Evolutionary conservation across 1,139 yeast species (phyloP).

Genomic region (Hyphopichia buzzinii): DNA sequence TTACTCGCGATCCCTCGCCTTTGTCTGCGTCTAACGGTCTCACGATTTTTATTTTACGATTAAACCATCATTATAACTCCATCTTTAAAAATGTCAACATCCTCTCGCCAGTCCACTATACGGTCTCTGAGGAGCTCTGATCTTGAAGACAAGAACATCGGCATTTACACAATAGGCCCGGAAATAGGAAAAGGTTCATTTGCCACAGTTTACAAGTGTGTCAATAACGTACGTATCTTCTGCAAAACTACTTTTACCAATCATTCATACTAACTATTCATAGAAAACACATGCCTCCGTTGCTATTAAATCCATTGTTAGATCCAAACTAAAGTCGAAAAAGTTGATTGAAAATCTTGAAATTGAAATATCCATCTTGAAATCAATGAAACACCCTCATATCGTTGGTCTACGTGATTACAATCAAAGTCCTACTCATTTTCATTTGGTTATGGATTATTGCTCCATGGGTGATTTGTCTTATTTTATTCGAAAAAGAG

Average conservation of each 20-base stretch:
- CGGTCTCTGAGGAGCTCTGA: slow-evolving; percentile 2
- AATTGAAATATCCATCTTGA: slow-evolving; percentile 82
- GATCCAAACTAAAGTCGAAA: slow-evolving; percentile 80
- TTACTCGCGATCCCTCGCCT: neutral
- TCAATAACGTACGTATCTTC: slow-evolving; percentile 27
- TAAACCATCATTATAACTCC: neutral
- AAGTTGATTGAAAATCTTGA: slow-evolving; percentile 87
- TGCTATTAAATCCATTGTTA: slow-evolving; percentile 84
- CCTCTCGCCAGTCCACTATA: neutral
- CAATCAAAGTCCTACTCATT: slow-evolving; percentile 72
- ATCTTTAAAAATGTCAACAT: slow-evolving; percentile 3
- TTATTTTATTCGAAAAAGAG: slow-evolving; percentile 75
- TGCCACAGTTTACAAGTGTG: slow-evolving; percentile 49
- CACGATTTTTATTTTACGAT: neutral
- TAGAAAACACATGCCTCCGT: slow-evolving; percentile 54
- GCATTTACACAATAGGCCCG: slow-evolving; percentile 41
- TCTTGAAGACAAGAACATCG: slow-evolving; percentile 12
- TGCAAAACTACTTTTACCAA: neutral
- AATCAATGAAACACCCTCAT: slow-evolving; percentile 88
- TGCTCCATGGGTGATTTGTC: slow-evolving; percentile 94
- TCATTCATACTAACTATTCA: slow-evolving; percentile 7
- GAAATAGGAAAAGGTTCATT: slow-evolving; percentile 52
- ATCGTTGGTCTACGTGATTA: slow-evolving; percentile 84
- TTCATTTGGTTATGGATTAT: slow-evolving; percentile 94
- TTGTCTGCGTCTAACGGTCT: neutral